Evolutionary conservation across 306 rosid genomes (phyloP).

Genomic region (Gynostemma pentaphyllum): DNA sequence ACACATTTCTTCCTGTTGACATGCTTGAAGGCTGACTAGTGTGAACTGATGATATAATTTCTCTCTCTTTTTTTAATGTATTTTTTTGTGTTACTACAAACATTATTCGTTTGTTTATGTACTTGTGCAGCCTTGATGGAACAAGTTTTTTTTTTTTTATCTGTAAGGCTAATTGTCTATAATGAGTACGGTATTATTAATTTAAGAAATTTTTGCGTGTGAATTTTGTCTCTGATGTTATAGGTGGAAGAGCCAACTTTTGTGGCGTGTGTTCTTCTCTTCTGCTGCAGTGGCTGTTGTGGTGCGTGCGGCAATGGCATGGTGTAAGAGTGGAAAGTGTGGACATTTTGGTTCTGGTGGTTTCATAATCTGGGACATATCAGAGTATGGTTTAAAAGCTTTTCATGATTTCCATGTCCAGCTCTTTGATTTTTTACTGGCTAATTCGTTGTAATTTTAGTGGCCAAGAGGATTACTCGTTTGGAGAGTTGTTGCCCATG

Average conservation of each 20-base stretch:
- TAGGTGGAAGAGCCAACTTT: conserved; percentile 68
- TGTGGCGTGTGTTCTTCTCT: conserved; percentile 98
- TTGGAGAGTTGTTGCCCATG: conserved; percentile 90
- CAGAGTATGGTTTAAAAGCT: conserved; percentile 64
- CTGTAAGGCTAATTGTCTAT: too few species aligned
- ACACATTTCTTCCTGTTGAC: conserved; percentile 15
- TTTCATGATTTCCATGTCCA: neutral
- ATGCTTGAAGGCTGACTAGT: conserved; percentile 2
- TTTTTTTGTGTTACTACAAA: neutral
- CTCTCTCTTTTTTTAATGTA: neutral
- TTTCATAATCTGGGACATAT: conserved; percentile 91
- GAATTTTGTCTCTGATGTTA: neutral
- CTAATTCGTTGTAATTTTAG: conserved; percentile 43
- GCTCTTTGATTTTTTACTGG: conserved; percentile 18
- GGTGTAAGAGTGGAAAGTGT: conserved; percentile 91
- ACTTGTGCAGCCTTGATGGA: neutral
- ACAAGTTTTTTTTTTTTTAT: too few species aligned
- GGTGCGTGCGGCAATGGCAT: conserved; percentile 89
- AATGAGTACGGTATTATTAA: neutral
- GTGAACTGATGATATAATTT: neutral
- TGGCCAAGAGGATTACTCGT: conserved; percentile 97
- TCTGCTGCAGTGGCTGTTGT: conserved; percentile 96
- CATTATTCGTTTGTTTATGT: neutral
- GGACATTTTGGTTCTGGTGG: conserved; percentile 99
- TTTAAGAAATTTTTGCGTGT: neutral